Evolutionary conservation across 2,329 filamentous ascomycete genomes (phyloP), one percentile per base, ranked within the genome.

Genomic region (Cladosporium austrohemisphaericum): DNA sequence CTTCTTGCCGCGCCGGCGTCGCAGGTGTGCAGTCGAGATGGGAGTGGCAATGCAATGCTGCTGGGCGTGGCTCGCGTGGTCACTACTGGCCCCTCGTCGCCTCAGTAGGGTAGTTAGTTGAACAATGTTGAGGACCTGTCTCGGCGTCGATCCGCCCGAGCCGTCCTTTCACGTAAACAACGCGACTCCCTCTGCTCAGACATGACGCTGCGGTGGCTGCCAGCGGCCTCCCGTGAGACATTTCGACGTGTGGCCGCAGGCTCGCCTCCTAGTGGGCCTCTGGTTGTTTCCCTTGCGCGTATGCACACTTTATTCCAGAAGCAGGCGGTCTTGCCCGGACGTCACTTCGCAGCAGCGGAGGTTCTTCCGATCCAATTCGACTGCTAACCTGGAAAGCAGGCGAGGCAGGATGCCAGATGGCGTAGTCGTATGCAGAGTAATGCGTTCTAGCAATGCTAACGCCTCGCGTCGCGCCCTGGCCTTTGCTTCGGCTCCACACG

Each of bases 221-320:
- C 37, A n/a, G 18, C 14, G 23, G 23, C 20, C 37, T 40, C 11
- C 37, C 37, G 37, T 23, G 38, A 41, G 38, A 41, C 38, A 41
- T n/a, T 14, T 8, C 28, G 37, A 23, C 37, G 38, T 9, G n/a
- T 11, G 8, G 26, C 25, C 16, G 8, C 16, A 19, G 25, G 25
- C 38, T 31, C 23, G 26, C 38, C 38, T 31, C 38, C 38, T 41
- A 41, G 38, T 41, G 38, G n/a, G 38, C 25, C 38, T 41, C 22
- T 19, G 16, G 32, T 18, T 18, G 10, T 13, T 22, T 19, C 22
- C 5, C 32, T 45, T 14, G 20, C 41, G 41, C 41, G 29, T n/a
- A 45, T 45, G 41, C 41, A 19, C 41, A 45, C 41, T 36, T 31
- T 35, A 45, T 35, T 20, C 31, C 19, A 4, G 29, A 19, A 8